phyloP scores from a whole-genome alignment of 345 rosid species.

The Arabis hirsuta region DNA sequence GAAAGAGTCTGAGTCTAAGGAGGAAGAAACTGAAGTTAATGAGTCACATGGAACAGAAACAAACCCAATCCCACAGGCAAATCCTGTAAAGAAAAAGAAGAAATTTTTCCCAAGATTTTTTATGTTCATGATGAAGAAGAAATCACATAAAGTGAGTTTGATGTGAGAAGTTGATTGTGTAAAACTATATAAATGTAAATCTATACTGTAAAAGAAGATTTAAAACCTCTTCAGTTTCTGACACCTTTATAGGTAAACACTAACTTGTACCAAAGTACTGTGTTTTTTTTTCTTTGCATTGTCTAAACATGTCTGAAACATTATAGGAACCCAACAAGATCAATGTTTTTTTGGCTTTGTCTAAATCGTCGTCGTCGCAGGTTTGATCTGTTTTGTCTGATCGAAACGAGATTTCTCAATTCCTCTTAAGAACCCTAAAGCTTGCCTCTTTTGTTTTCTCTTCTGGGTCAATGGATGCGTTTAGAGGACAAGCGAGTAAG shows the following conservation, averaged over 20 bases:
- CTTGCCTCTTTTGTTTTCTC: background rate
- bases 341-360: no score
- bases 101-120: constrained; percentile 73
- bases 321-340: no score
- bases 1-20: constrained; percentile 48
- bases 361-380: no score
- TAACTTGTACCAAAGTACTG: no score
- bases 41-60: constrained; percentile 39
- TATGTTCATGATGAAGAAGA: constrained; percentile 67
- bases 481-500: constrained; percentile 93
- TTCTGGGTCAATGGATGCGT: constrained; percentile 63
- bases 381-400: constrained; percentile 31
- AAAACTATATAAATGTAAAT: constrained; percentile 10
- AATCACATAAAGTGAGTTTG: constrained; percentile 52
- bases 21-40: constrained; percentile 47
- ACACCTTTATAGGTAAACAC: no score
- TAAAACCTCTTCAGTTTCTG: background rate
- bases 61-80: constrained; percentile 41
- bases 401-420: constrained; percentile 3
- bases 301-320: no score
- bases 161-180: constrained; percentile 15
- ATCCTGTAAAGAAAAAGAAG: constrained; percentile 64
- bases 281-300: no score
- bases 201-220: background rate
- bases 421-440: background rate